Conservation (phyloP, 768 basidiomycete genomes). For the Xanthoconium purpureum region DNA sequence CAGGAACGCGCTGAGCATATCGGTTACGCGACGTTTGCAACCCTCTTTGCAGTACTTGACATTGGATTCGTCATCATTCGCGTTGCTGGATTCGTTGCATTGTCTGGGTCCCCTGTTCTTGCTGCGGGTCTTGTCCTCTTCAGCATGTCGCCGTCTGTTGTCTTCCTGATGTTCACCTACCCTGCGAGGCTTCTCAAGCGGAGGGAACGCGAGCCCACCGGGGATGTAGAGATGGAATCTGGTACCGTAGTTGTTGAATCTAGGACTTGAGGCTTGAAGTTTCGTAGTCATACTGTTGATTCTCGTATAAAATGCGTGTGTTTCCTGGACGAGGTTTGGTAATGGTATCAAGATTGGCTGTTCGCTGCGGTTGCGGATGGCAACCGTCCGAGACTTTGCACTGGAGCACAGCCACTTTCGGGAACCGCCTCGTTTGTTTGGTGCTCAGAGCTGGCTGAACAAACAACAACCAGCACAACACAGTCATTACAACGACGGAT, state of each 20-base stretch:
- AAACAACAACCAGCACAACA: conserved; percentile 44
- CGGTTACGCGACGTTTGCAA: neutral
- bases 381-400: neutral
- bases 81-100: conserved; percentile 7
- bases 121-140: conserved; percentile 9
- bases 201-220: neutral
- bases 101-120: conserved; percentile 13
- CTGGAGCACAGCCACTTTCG: conserved; percentile 2
- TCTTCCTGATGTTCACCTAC: conserved; percentile 4
- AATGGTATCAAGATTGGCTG: too few relatives aligned
- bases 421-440: neutral
- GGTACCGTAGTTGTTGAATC: neutral
- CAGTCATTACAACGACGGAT: conserved; percentile 66
- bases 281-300: too few relatives aligned
- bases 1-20: neutral
- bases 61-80: conserved; percentile 21
- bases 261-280: neutral
- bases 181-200: neutral
- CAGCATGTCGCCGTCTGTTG: conserved; percentile 4
- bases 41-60: conserved; percentile 9
- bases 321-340: too few relatives aligned
- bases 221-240: conserved; percentile 2
- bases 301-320: too few relatives aligned
- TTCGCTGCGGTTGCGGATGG: too few relatives aligned
- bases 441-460: neutral